Conservation (phyloP, 73 alveolate genomes). For the Paramecium tetraurelia region DNA sequence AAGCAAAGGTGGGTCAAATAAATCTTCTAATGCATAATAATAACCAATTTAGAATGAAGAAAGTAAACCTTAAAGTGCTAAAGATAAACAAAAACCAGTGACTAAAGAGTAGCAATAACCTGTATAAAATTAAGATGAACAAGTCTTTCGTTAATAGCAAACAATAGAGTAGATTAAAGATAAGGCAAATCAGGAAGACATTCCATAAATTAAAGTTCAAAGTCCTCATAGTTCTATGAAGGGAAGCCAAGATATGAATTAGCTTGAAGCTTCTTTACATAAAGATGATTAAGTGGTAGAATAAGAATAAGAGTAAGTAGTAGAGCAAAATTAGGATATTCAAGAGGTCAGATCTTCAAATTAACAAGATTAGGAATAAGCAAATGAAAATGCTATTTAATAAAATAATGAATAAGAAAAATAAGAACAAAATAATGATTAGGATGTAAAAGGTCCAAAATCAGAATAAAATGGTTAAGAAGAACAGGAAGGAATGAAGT, state of each 20-base stretch:
- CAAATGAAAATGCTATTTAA: neutral
- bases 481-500: neutral
- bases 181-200: neutral
- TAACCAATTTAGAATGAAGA: neutral
- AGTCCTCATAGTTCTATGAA: slow-evolving; percentile 7
- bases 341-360: neutral
- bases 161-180: neutral
- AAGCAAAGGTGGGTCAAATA: neutral
- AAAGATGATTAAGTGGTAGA: neutral
- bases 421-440: neutral
- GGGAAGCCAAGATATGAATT: neutral
- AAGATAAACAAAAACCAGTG: neutral
- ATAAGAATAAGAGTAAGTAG: neutral
- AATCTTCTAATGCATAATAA: neutral
- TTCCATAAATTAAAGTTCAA: neutral
- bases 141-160: neutral
- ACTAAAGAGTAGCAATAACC: neutral
- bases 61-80: neutral
- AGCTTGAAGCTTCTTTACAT: neutral
- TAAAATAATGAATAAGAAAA: neutral
- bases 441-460: neutral
- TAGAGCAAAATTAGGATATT: neutral
- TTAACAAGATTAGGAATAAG: neutral
- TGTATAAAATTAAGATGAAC: neutral
- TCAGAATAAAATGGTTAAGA: neutral